Evolutionary conservation across 345 rosid species (phyloP).

Genomic region (Anacardium occidentale): DNA sequence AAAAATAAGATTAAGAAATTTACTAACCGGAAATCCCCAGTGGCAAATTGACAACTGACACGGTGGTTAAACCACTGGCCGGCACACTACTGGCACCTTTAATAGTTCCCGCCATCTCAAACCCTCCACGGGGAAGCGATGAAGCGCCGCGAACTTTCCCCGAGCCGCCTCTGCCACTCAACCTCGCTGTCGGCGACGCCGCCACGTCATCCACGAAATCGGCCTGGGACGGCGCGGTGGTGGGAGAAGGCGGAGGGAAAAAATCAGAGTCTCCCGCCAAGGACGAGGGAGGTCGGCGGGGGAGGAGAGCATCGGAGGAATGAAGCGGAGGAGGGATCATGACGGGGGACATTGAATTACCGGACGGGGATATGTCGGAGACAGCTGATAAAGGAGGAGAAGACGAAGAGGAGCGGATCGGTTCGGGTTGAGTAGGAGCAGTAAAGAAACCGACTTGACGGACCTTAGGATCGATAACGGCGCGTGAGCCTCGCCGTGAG

Average conservation of each 20-base stretch:
- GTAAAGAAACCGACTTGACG: slow-evolving; percentile 90
- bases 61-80: slow-evolving; percentile 61
- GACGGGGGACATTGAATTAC: slow-evolving; percentile 73
- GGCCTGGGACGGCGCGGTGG: slow-evolving; percentile 14
- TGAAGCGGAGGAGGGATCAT: slow-evolving; percentile 91
- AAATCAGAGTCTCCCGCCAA: neutral
- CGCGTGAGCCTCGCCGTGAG: slow-evolving; percentile 68
- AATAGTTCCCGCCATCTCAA: slow-evolving; percentile 19
- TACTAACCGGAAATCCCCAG: slow-evolving; percentile 55
- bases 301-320: slow-evolving; percentile 45
- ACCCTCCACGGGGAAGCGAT: slow-evolving; percentile 22
- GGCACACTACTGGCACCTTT: slow-evolving; percentile 63
- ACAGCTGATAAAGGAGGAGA: slow-evolving; percentile 30
- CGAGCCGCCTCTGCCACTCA: slow-evolving; percentile 34
- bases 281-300: slow-evolving; percentile 25
- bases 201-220: slow-evolving; percentile 34
- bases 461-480: slow-evolving; percentile 78
- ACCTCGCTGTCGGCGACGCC: slow-evolving; percentile 34
- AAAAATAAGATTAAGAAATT: neutral
- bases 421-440: slow-evolving; percentile 39
- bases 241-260: slow-evolving; percentile 17
- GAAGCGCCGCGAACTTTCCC: slow-evolving; percentile 26
- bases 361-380: slow-evolving; percentile 51
- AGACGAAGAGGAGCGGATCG: slow-evolving; percentile 30
- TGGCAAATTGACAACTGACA: slow-evolving; percentile 61